Conservation (phyloP, 2,329 filamentous ascomycete genomes). For the Grosmannia huntii region DNA sequence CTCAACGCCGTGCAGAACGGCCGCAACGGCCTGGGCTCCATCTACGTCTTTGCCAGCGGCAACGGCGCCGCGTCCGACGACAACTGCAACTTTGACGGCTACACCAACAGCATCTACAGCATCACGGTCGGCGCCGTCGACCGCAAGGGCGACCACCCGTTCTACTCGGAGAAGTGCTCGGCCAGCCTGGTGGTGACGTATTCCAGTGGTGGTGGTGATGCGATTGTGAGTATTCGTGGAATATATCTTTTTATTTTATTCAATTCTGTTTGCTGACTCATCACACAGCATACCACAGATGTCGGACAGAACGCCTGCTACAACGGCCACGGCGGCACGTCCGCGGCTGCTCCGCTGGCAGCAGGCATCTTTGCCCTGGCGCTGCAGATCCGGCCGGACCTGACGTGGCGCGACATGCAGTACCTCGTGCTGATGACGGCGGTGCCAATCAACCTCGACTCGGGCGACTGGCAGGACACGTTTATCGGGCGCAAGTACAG, state of each 20-base stretch:
- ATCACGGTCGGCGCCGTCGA: constrained; percentile 94
- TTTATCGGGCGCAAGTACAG: constrained; percentile 76
- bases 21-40: constrained; percentile 68
- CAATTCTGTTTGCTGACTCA: background rate
- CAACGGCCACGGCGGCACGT: constrained; percentile 79
- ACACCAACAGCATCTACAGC: constrained; percentile 98
- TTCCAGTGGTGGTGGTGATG: constrained; percentile 77
- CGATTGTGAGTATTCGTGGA: constrained; percentile 63
- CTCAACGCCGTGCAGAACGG: constrained; percentile 84
- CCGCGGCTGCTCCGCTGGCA: constrained; percentile 83
- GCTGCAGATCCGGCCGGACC: constrained; percentile 69
- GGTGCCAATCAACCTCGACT: constrained; percentile 60
- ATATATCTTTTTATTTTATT: no score
- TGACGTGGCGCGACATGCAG: constrained; percentile 90
- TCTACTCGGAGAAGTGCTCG: constrained; percentile 93
- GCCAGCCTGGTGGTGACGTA: constrained; percentile 94
- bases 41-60: constrained; percentile 94
- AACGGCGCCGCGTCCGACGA: constrained; percentile 81
- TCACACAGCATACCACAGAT: constrained; percentile 70
- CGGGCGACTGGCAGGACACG: constrained; percentile 69
- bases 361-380: constrained; percentile 87
- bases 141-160: constrained; percentile 73
- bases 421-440: constrained; percentile 80
- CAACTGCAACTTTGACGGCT: constrained; percentile 99
- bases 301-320: constrained; percentile 75